Evolutionary conservation across 257 asterid genomes (phyloP), one percentile per base, ranked within the genome.

Genomic region (Plantago elongata): DNA sequence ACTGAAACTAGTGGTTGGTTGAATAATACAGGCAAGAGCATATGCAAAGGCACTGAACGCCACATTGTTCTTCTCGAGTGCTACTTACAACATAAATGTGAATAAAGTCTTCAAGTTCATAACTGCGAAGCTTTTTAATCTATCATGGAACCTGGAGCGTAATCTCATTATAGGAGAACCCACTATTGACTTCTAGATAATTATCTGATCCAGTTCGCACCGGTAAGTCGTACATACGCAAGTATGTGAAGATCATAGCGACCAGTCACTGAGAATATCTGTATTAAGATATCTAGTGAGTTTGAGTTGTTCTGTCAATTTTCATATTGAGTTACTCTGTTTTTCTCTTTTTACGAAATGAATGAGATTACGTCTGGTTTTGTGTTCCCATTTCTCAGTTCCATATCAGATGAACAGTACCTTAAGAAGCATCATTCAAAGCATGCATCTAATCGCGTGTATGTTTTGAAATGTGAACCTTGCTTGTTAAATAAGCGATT

Each of bases 131-230:
- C 84, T 89, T 65, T 83, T 90, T 74, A 85, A 87, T 64, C 77
- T 90, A 60, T 75, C 82, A 7, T 87, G 95, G 97, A 76, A 72
- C 34, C 57, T 90, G 80, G 95, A 90, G 75, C 85, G 92, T 37
- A 87, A 90, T 71, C 85, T 90, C 73, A 90, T 83, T 44, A 64
- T 87, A 54, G 97, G 97, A 58, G 97, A 90, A 81, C 97, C 97
- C 55, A 79, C 83, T 8, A 87, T 90, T 56, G 97, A 90, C 79
- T 89, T 72, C 84, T 89, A 89, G 38, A n/a, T 40, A 18, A 42
- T 42, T 40, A 37, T 54, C 29, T 22, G 27, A 40, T 54, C 8
- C 8, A 4, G 40, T 54, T 27, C 42, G 18, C 42, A 54, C 43
- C 59, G 11, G 27, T 27, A 38, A 45, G 68, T 71, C 64, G 63